Evolutionary conservation across 192 early-diverging fungal species (phyloP), one percentile per base, ranked within the genome.

Genomic region (Coemansia asiatica): DNA sequence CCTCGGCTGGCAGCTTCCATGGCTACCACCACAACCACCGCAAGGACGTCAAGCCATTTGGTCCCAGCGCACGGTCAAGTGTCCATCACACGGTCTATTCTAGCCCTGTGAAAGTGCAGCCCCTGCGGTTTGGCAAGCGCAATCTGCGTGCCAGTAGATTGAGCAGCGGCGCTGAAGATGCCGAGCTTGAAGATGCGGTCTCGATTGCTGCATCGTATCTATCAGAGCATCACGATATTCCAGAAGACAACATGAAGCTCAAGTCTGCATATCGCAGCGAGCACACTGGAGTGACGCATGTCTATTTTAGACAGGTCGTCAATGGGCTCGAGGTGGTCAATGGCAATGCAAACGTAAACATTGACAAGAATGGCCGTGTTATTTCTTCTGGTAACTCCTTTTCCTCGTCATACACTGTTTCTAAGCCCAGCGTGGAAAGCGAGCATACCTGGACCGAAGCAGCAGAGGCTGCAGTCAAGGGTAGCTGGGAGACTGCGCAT

Each of bases 261-360:
- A 75, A 66, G 63, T 67, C 66, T 0, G 62, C 71, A 21, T 76
- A 87, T 56, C 62, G 62, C 38, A 81, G 81, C 51, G 61, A 77
- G 31, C 84, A 89, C 74, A 75, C 59, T 28, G 79, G 81, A 51
- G 67, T 86, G 35, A 81, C 84, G 50, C 87, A 89, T 69, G 80
- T 89, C 29, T 82, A 87, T 72, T 65, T 89, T 27, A 79, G 85
- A 36, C 87, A 87, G 61, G 51, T 73, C 8, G 29, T 73, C 35
- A 61, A 80, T 50, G 87, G 83, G 0, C 38, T 86, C 12, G 78
- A 82, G 61, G 71, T 89, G 16, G 71, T 71, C 49, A 89, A 89
- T 59, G 83, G 64, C 61, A 84, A 86, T 46, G 84, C 74, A 19
- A 85, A 81, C 61, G 76, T 84, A 59, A 85, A 89, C 58, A 61